phyloP scores from a whole-genome alignment of 305 asterid genomes.

The Fraxinus sp. region DNA sequence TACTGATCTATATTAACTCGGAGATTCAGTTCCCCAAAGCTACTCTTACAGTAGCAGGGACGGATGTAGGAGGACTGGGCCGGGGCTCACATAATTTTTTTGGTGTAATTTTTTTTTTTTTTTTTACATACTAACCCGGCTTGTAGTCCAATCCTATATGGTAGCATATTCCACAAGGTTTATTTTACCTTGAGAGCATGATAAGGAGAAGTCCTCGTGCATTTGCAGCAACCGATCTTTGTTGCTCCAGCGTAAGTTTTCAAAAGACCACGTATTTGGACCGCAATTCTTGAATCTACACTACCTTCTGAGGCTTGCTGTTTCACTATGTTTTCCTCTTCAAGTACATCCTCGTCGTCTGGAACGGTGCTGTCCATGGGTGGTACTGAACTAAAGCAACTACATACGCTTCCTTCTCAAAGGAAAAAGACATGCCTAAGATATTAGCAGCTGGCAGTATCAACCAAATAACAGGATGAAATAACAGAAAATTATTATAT shows the following conservation, averaged over 20 bases:
- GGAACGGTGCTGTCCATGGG: constrained; percentile 47
- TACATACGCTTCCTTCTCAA: constrained; percentile 68
- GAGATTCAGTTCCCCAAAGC: not conserved
- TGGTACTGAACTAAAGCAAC: constrained; percentile 58
- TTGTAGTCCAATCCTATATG: too few species aligned
- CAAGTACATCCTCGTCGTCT: constrained; percentile 82
- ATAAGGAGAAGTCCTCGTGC: constrained; percentile 73
- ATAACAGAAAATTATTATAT: constrained; percentile 16
- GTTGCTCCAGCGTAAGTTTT: constrained; percentile 70
- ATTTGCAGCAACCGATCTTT: constrained; percentile 65
- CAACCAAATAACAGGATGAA: not conserved
- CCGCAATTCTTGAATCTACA: constrained; percentile 57
- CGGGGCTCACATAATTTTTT: too few species aligned
- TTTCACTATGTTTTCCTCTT: constrained; percentile 78
- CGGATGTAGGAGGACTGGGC: too few species aligned
- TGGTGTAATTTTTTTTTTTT: too few species aligned
- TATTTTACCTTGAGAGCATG: constrained; percentile 76
- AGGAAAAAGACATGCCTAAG: constrained; percentile 17
- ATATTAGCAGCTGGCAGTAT: constrained; percentile 18
- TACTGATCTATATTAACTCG: not conserved
- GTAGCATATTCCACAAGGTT: constrained; percentile 6
- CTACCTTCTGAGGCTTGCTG: constrained; percentile 52
- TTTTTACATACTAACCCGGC: too few species aligned
- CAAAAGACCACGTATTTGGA: constrained; percentile 79
- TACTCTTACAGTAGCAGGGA: not conserved